Evolutionary conservation across 176 grass and related monocot species (phyloP), one percentile per base, ranked within the genome.

Genomic region (Oryza nivara): DNA sequence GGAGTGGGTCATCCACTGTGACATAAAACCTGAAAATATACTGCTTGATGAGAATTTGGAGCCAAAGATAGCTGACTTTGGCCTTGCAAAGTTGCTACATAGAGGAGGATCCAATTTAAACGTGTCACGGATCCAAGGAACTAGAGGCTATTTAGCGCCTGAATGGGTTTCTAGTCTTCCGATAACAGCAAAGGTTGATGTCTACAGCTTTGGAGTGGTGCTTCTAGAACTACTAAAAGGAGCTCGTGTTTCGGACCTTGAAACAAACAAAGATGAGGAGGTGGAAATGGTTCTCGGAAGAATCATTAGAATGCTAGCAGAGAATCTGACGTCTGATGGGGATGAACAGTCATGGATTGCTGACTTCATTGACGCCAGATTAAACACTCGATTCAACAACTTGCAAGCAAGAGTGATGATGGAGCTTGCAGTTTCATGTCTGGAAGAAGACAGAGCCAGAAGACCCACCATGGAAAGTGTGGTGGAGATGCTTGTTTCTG

Each of bases 171-270:
- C 69, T 30, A 86, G 85, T 72, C 68, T 83, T 38, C 87, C 87
- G 32, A 84, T 92, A 15, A 89, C 90, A 32, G 87, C 75, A 74
- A 89, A 92, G 68, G 83, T 89, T 41, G 80, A 92, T 40, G 84
- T 92, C 19, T 89, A 87, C 26, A 92, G 90, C 68, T 87, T 82
- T 0, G 82, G 86, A 38, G 83, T 83, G 3, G 90, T 92, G 52
- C 67, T 92, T 23, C 73, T 92, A 11, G 86, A 92, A 75, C 22
- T 92, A 58, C 34, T 85, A 0, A 79, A 65, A 13, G 90, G 90
- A 30, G 16, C 11, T 36, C 67, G 87, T 43, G 32, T 75, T 46
- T 83, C 79, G 66, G 68, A 85, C 8, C 65, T 81, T 67, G 45
- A 69, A 63, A 79, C 67, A 38, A 34, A 82, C 67, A 75, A 43